Evolutionary conservation across 2,329 filamentous ascomycete genomes (phyloP).

Genomic region (Drechmeria coniospora): DNA sequence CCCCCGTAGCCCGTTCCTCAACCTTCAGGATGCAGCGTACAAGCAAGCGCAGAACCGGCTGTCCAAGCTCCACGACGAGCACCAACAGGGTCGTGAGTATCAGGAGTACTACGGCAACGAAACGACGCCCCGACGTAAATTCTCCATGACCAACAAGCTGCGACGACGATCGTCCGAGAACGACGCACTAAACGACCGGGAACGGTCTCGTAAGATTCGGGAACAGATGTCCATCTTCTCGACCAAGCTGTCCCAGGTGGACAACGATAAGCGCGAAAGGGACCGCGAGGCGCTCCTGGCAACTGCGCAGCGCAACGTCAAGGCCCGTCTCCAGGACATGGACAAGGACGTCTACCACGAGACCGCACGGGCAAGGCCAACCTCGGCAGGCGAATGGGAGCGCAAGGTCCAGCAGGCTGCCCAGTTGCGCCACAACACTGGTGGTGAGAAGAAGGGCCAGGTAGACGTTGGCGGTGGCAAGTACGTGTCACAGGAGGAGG

Average conservation of each 20-base stretch:
- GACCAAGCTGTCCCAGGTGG: conserved; percentile 49
- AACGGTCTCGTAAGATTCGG: conserved; percentile 56
- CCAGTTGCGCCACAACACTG: conserved; percentile 44
- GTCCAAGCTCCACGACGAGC: conserved; percentile 61
- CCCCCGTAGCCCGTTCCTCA: conserved; percentile 40
- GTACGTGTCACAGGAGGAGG: conserved; percentile 61
- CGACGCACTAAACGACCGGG: conserved; percentile 51
- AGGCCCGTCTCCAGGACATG: conserved; percentile 60
- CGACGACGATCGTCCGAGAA: conserved; percentile 48
- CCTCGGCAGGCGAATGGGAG: conserved; percentile 64
- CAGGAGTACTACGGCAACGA: conserved; percentile 59
- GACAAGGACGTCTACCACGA: conserved; percentile 67
- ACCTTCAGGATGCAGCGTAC: conserved; percentile 74
- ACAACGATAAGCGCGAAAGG: conserved; percentile 55
- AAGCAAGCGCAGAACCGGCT: conserved; percentile 73
- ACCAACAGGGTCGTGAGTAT: conserved; percentile 45
- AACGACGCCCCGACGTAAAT: conserved; percentile 21
- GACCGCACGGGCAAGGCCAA: conserved; percentile 57
- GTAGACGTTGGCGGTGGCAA: conserved; percentile 65
- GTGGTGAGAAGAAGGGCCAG: conserved; percentile 38
- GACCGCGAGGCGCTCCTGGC: conserved; percentile 65
- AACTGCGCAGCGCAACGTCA: conserved; percentile 75
- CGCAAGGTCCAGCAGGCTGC: conserved; percentile 57
- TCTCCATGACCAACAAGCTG: conserved; percentile 37
- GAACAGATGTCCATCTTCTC: conserved; percentile 69